A percentile compares a stretch with the other conserved stretches of the same genome.
These are phyloP conservation scores for Eucalyptus sp. DNA, from an alignment of 345 rosid species.

Conservation along the genomic window DNA sequence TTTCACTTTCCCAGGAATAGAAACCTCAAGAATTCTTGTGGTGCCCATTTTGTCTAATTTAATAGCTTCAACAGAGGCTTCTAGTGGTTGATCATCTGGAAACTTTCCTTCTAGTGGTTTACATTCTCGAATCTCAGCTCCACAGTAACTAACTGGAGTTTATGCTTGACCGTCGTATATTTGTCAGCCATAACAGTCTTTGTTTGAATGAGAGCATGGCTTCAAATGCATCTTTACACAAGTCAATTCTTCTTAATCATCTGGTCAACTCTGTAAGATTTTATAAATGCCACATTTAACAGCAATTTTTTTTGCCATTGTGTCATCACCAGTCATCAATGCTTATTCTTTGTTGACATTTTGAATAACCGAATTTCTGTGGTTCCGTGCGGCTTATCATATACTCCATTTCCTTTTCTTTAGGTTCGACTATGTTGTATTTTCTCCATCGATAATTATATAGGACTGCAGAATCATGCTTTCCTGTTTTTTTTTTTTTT, in stretches of 20 bases:
- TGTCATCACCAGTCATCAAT: background rate
- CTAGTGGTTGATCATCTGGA: background rate
- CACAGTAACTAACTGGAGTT: background rate
- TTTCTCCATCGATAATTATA: background rate
- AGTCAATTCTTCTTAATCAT: background rate
- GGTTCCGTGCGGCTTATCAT: background rate
- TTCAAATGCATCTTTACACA: background rate
- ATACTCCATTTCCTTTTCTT: background rate
- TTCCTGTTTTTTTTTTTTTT: background rate
- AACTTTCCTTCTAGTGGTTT: background rate
- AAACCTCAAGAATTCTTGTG: too few species aligned
- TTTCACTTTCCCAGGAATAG: too few species aligned
- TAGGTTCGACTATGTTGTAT: background rate
- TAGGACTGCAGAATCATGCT: background rate
- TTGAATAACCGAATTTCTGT: background rate
- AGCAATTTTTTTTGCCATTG: background rate
- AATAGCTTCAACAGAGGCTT: background rate
- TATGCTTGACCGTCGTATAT: background rate
- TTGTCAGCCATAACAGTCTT: background rate
- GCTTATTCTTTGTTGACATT: background rate
- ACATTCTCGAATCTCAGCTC: background rate
- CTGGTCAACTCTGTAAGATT: background rate
- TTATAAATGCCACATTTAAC: background rate
- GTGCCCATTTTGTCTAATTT: too few species aligned
- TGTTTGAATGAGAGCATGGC: background rate